A percentile compares a stretch with the other conserved stretches of the same genome.
Evolutionary conservation across 768 basidiomycete genomes (phyloP).

Genomic region (Podaxis carcinomalis): DNA sequence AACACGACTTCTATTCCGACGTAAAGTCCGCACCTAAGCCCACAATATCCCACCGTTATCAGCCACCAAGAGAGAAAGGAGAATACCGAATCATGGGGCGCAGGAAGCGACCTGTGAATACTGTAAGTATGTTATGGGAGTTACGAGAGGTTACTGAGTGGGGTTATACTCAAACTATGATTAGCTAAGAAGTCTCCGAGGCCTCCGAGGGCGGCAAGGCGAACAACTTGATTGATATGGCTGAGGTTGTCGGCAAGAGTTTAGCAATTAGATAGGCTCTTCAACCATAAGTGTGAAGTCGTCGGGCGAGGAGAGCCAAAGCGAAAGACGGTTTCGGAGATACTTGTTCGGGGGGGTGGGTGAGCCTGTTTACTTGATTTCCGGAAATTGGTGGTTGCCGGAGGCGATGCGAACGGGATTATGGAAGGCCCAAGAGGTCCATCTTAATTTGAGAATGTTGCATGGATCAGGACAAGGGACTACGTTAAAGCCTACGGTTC

Average conservation of each 20-base stretch:
- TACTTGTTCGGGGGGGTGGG: not conserved
- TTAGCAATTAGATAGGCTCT: not conserved
- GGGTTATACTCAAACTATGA: not conserved
- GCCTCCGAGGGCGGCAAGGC: not conserved
- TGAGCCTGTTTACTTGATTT: not conserved
- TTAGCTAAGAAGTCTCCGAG: not conserved
- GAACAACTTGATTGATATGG: not conserved
- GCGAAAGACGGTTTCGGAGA: not conserved
- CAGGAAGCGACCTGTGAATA: not conserved
- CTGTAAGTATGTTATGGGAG: not conserved
- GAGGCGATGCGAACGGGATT: not conserved
- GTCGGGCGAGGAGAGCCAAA: not conserved
- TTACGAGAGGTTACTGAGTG: not conserved
- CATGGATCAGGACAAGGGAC: too few species aligned
- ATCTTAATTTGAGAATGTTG: not conserved
- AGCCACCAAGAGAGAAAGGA: not conserved
- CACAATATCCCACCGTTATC: not conserved
- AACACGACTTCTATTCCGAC: not conserved
- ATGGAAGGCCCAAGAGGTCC: not conserved
- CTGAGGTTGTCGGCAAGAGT: not conserved
- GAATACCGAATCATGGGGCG: not conserved
- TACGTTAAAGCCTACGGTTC: too few species aligned
- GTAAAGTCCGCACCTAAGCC: conserved; percentile 1
- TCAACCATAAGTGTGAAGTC: not conserved
- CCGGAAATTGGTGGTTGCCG: not conserved